Base-by-base conservation (phyloP, 208 protist genomes). In the Acanthamoeba comandoni region DNA sequence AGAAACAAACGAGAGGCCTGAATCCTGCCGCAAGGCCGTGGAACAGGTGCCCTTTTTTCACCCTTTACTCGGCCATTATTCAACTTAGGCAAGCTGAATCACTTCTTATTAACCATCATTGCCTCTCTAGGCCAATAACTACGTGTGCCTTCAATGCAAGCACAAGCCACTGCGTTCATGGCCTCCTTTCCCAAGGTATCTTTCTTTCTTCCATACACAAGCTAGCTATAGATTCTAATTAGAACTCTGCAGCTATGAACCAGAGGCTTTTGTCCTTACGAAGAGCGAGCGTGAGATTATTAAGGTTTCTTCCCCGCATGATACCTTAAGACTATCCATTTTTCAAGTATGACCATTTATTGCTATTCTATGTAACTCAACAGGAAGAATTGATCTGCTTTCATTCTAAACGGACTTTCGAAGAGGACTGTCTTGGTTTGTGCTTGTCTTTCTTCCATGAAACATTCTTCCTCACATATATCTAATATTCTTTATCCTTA, bases 61-160 rank as follows among this genome's bases (percentile, higher is more conserved):
- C 43, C 17, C 62, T n/a, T n/a, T n/a, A n/a, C n/a, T n/a, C n/a
- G n/a, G n/a, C n/a, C n/a, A n/a, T n/a, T n/a, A n/a, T n/a, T n/a
- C n/a, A n/a, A n/a, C n/a, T n/a, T n/a, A n/a, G n/a, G n/a, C n/a
- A n/a, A n/a, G n/a, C n/a, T n/a, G n/a, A n/a, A n/a, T n/a, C n/a
- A n/a, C n/a, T n/a, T n/a, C n/a, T n/a, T n/a, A n/a, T n/a, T n/a
- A n/a, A n/a, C n/a, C n/a, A n/a, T n/a, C n/a, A n/a, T n/a, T n/a
- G n/a, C n/a, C n/a, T n/a, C n/a, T n/a, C n/a, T n/a, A 87, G 77
- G 77, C 77, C 29, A 87, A 87, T 58, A 87, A 87, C 77, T 87
- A 65, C 77, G 51, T 39, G 4, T 87, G 77, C 77, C 48, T 31
- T 31, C 35, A 26, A 39, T 87, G 77, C 77, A 62, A 62, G 57